Conservation (phyloP, 2,329 filamentous ascomycete species). For the Diaporthe humulicola region DNA sequence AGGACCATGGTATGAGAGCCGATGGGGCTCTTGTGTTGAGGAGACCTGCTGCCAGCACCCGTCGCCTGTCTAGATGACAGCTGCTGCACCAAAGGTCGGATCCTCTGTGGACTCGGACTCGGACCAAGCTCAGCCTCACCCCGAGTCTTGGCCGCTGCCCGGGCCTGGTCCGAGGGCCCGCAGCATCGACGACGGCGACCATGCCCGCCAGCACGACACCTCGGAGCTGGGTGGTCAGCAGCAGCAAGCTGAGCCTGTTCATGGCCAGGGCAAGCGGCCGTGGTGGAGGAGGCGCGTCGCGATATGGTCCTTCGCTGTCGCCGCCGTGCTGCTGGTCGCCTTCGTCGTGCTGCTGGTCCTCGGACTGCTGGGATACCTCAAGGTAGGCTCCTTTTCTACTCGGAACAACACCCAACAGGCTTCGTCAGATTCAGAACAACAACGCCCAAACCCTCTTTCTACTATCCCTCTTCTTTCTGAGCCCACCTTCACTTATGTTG, state of each 20-base stretch:
- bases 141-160: neutral
- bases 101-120: constrained; percentile 33
- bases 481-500: constrained; percentile 11
- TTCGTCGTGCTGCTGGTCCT: constrained; percentile 38
- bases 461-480: constrained; percentile 32
- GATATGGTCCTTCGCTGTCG: constrained; percentile 22
- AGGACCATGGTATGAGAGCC: constrained; percentile 34
- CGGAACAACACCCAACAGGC: constrained; percentile 1
- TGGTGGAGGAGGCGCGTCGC: constrained; percentile 39
- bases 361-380: constrained; percentile 39
- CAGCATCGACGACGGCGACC: constrained; percentile 23
- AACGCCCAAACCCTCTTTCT: constrained; percentile 31
- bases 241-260: neutral
- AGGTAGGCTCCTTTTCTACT: constrained; percentile 38
- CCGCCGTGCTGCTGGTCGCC: constrained; percentile 30
- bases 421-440: constrained; percentile 26
- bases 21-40: constrained; percentile 33
- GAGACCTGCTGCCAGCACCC: constrained; percentile 12
- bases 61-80: constrained; percentile 31
- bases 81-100: constrained; percentile 32
- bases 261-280: constrained; percentile 6
- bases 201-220: constrained; percentile 13
- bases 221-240: neutral
- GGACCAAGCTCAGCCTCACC: neutral
- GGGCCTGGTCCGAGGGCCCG: constrained; percentile 7